A percentile compares a stretch with the other conserved stretches of the same genome.
phyloP scores from a whole-genome alignment of 495 filamentous ascomycete genomes.

The Aspergillus cristatus region DNA sequence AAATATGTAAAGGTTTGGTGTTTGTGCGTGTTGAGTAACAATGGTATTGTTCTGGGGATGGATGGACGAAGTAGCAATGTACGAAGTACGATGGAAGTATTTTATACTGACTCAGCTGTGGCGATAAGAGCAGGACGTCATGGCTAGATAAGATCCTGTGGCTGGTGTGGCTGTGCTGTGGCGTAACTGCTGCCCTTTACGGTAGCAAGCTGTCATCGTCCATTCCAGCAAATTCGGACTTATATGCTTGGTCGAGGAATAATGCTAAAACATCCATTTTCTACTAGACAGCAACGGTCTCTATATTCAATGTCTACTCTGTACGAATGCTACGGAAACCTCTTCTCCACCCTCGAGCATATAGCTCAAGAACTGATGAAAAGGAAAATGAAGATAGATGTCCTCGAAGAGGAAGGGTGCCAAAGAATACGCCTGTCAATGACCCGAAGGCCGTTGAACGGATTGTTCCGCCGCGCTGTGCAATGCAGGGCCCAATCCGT shows the following conservation, averaged over 20 bases:
- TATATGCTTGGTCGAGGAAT: too few species aligned
- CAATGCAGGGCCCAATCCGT: constrained; percentile 65
- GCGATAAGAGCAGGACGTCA: constrained; percentile 3
- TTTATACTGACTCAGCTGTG: background rate
- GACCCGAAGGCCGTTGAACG: constrained; percentile 56
- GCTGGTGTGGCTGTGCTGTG: background rate
- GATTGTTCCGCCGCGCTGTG: constrained; percentile 56
- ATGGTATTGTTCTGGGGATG: background rate
- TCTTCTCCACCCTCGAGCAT: constrained; percentile 44
- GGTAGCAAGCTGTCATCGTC: too few species aligned
- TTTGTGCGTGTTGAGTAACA: background rate
- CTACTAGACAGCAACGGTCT: background rate
- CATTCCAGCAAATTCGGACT: too few species aligned
- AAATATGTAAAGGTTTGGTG: background rate
- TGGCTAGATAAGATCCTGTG: background rate
- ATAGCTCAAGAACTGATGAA: constrained; percentile 43
- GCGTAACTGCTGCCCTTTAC: too few species aligned
- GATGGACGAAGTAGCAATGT: background rate
- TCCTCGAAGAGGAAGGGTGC: constrained; percentile 34
- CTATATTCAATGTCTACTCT: background rate
- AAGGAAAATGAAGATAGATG: constrained; percentile 43
- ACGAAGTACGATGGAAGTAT: background rate
- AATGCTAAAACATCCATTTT: too few species aligned
- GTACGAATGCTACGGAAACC: constrained; percentile 3
- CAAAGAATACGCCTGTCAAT: constrained; percentile 63